phyloP scores from a whole-genome alignment of 345 rosid species.

The Erysimum cheiranthoides region DNA sequence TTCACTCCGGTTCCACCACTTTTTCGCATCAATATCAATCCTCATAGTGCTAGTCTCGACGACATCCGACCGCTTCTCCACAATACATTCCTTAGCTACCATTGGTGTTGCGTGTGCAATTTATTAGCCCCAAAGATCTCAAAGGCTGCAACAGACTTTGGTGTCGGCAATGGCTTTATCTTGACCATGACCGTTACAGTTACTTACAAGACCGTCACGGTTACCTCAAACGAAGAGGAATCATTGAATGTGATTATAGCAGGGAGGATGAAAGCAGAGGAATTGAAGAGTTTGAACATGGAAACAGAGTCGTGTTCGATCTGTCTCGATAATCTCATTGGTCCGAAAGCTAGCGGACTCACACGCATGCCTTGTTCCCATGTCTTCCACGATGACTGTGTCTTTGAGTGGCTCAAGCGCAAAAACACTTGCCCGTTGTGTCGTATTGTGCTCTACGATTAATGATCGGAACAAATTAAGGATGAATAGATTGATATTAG shows the following conservation, averaged over 20 bases:
- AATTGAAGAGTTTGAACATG: neutral
- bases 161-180: neutral
- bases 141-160: neutral
- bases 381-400: slow-evolving; percentile 29
- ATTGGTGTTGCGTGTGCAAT: neutral
- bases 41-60: neutral
- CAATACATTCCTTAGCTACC: neutral
- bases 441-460: slow-evolving; percentile 4
- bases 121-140: neutral
- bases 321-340: slow-evolving; percentile 17
- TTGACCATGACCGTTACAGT: neutral
- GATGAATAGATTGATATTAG: no score
- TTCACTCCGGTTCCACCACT: no score
- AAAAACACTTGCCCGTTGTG: slow-evolving; percentile 34
- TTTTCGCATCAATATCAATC: neutral
- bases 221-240: neutral
- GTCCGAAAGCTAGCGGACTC: neutral
- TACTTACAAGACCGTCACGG: neutral
- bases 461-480: no score
- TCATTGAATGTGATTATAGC: neutral
- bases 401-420: slow-evolving; percentile 21
- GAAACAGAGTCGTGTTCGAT: slow-evolving; percentile 37
- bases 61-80: neutral
- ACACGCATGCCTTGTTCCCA: slow-evolving; percentile 29
- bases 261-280: neutral